Conservation (phyloP, 495 filamentous ascomycete genomes). For the Friedmanniomyces simplex region DNA sequence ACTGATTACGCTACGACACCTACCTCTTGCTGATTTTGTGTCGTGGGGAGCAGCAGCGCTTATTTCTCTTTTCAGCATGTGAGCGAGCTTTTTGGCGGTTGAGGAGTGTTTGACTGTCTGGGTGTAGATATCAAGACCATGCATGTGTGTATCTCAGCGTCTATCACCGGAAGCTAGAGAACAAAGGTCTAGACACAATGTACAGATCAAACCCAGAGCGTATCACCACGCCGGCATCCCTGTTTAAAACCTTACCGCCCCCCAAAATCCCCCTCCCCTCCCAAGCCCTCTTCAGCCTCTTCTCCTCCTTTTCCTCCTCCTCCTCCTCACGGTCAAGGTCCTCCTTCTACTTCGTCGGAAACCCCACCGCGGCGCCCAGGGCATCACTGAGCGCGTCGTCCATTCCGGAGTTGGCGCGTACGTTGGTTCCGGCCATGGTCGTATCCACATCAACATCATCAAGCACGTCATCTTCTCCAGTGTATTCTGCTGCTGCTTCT, state of each 20-base stretch:
- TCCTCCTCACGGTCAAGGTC: no score
- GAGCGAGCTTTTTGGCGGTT: not conserved
- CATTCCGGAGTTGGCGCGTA: not conserved
- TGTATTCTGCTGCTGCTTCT: no score
- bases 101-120: no score
- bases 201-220: no score
- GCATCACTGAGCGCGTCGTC: not conserved
- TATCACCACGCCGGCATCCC: no score
- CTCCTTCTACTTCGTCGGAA: no score
- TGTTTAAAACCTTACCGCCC: not conserved
- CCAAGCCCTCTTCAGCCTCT: not conserved
- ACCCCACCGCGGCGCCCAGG: not conserved
- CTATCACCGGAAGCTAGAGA: no score
- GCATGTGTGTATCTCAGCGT: not conserved
- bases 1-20: slow-evolving; percentile 37
- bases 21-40: no score
- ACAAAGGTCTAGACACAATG: not conserved
- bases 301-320: no score
- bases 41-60: no score
- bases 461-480: no score
- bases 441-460: not conserved
- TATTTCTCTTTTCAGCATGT: not conserved
- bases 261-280: not conserved
- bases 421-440: not conserved
- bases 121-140: not conserved